Evolutionary conservation across 2,329 filamentous ascomycete genomes (phyloP).

Genomic region (Boeremia lycopersici): DNA sequence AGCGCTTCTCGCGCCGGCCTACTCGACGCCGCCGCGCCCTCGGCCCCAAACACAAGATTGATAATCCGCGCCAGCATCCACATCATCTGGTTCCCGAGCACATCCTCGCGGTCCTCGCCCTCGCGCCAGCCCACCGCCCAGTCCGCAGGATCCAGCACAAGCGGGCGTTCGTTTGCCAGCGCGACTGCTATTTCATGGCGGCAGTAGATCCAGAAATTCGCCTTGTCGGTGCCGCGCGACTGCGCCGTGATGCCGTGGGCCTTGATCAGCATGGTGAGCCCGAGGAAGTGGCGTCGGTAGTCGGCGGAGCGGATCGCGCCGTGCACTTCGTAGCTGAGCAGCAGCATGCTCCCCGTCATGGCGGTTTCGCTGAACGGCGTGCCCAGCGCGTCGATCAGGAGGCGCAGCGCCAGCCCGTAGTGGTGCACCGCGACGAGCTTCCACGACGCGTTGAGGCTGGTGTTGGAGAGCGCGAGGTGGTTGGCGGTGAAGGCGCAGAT

Average conservation of each 20-base stretch:
- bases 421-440: conserved; percentile 35
- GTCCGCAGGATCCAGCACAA: conserved; percentile 37
- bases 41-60: conserved; percentile 34
- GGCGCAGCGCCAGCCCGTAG: conserved; percentile 38
- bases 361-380: conserved; percentile 35
- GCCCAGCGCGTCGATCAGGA: conserved; percentile 38
- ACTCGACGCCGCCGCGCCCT: conserved; percentile 21
- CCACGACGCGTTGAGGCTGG: conserved; percentile 35
- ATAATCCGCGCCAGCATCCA: conserved; percentile 43
- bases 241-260: conserved; percentile 35
- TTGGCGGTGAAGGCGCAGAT: conserved; percentile 46
- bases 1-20: conserved; percentile 29
- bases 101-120: conserved; percentile 39
- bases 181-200: conserved; percentile 43
- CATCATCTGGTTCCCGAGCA: conserved; percentile 39
- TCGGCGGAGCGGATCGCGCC: conserved; percentile 35
- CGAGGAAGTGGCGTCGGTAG: conserved; percentile 39
- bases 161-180: conserved; percentile 35
- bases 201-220: conserved; percentile 46
- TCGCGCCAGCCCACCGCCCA: conserved; percentile 41
- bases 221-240: conserved; percentile 35
- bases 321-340: conserved; percentile 44
- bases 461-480: conserved; percentile 37
- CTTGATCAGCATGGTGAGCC: conserved; percentile 40
- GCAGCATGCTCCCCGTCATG: conserved; percentile 42